Base-by-base conservation (phyloP, 148 eudicot genomes). In the Polygonum aviculare region DNA sequence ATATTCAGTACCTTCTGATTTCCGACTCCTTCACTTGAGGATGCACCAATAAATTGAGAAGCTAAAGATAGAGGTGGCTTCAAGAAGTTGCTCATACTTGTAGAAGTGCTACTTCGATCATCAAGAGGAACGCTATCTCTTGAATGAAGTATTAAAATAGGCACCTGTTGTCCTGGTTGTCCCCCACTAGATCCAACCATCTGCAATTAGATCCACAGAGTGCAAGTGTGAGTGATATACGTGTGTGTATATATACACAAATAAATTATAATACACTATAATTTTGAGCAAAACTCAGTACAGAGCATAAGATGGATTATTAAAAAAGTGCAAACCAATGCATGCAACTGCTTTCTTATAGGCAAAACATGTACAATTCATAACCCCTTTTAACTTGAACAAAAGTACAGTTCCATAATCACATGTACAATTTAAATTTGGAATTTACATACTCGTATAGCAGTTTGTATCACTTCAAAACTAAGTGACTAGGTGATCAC, bases 71-170 rank as follows among this genome's bases (percentile, higher is more conserved):
- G 51, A 72, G 78, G 77, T 72, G 90, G 91, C 84, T 89, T 93
- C 47, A 83, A 36, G 78, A 78, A 82, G 77, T 77, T 86, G 72
- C 85, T 86, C 48, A 78, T 57, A 67, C 79, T 80, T n/a, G 79
- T 71, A 72, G 91, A 79, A 73, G 84, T 76, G 82, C 83, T 88
- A 63, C 63, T 84, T 79, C 83, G 87, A 76, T 90, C 96, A 76
- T 93, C 97, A 48, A 77, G 59, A 52, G 79, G 73, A 57, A 78
- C 78, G 47, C 81, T 78, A 22, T 78, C 84, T 70, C 91, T 85
- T 40, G 84, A 82, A 45, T 87, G 93, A 75, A 83, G 83, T 75
- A 82, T 90, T 26, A 84, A 72, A 33, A 89, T 86, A 69, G 96
- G 78, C 69, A 78, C 75, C 80, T 88, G 90, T 31, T 82, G 78